Conservation (phyloP, 2,329 filamentous ascomycete genomes). For the Penicillium griseofulvum region DNA sequence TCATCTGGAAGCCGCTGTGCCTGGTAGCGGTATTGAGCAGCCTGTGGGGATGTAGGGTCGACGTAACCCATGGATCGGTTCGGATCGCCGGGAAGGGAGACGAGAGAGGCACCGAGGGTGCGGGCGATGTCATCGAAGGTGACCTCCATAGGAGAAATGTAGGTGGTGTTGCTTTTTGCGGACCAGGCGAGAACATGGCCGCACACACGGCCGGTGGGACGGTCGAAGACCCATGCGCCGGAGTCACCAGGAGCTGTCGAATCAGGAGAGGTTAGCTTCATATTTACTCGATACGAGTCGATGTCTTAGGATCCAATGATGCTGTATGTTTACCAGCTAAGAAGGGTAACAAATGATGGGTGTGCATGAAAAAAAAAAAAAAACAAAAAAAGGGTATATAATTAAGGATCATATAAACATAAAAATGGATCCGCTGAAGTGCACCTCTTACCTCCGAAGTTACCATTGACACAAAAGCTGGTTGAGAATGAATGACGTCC, state of each 20-base stretch:
- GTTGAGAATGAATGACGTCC: conserved; percentile 78
- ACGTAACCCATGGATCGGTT: conserved; percentile 27
- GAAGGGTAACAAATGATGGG: conserved; percentile 6
- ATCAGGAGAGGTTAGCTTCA: conserved; percentile 17
- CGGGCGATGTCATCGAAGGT: conserved; percentile 80
- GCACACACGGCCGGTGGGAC: conserved; percentile 72
- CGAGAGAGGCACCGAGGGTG: conserved; percentile 66
- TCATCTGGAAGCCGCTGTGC: conserved; percentile 19
- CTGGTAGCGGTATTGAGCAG: conserved; percentile 19
- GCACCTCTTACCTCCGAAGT: conserved; percentile 52
- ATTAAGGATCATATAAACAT: conserved; percentile 22
- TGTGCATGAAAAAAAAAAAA: conserved; percentile 6
- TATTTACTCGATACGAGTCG: conserved; percentile 18
- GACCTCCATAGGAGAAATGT: conserved; percentile 94
- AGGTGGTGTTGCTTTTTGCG: conserved; percentile 74
- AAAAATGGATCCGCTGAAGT: conserved; percentile 21
- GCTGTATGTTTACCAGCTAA: conserved; percentile 21
- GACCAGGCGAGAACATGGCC: conserved; percentile 91
- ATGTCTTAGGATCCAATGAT: conserved; percentile 6
- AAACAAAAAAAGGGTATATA: conserved; percentile 24
- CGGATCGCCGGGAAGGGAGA: conserved; percentile 64
- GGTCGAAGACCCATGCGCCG: conserved; percentile 88
- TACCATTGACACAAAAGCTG: conserved; percentile 62
- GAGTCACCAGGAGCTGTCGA: conserved; percentile 69
- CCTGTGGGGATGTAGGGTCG: conserved; percentile 2